Conservation (phyloP, 805 yeast species). For the Ogataea neopini region DNA sequence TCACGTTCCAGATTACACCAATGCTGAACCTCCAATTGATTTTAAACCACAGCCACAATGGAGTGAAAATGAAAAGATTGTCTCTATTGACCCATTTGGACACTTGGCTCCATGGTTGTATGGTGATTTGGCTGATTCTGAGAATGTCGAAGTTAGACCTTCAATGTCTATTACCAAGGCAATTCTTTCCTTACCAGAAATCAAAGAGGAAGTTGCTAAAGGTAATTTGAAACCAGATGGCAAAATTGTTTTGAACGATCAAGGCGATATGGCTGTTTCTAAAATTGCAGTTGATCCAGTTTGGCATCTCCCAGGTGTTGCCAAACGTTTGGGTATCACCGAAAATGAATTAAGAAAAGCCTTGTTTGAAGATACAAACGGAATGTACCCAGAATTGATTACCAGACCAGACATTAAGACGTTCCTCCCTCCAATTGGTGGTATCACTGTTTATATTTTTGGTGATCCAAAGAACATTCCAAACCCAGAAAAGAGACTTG, state of each 20-base stretch:
- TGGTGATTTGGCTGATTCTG: conserved; percentile 42
- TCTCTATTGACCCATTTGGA: conserved; percentile 67
- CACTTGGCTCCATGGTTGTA: conserved; percentile 65
- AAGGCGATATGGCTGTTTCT: conserved; percentile 63
- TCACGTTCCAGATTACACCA: conserved; percentile 60
- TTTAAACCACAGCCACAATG: conserved; percentile 58
- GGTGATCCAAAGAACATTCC: conserved; percentile 59
- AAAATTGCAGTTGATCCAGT: conserved; percentile 72
- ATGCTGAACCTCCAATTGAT: conserved; percentile 61
- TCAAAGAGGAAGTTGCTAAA: conserved; percentile 53
- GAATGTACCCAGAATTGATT: conserved; percentile 67
- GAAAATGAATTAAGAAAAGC: conserved; percentile 59
- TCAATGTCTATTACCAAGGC: conserved; percentile 70
- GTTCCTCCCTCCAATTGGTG: conserved; percentile 71
- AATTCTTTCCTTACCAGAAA: conserved; percentile 58
- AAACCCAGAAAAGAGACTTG: conserved; percentile 50
- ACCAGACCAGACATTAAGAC: conserved; percentile 69
- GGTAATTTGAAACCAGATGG: conserved; percentile 63
- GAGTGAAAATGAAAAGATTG: conserved; percentile 57
- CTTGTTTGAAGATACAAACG: conserved; percentile 67
- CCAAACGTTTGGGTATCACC: conserved; percentile 57
- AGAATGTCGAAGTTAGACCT: conserved; percentile 59
- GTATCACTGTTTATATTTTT: conserved; percentile 63
- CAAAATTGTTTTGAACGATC: conserved; percentile 54
- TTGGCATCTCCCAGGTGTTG: conserved; percentile 71